Evolutionary conservation across 2,329 filamentous ascomycete genomes (phyloP), one percentile per base, ranked within the genome.

Genomic region (Microsporum ferrugineum): DNA sequence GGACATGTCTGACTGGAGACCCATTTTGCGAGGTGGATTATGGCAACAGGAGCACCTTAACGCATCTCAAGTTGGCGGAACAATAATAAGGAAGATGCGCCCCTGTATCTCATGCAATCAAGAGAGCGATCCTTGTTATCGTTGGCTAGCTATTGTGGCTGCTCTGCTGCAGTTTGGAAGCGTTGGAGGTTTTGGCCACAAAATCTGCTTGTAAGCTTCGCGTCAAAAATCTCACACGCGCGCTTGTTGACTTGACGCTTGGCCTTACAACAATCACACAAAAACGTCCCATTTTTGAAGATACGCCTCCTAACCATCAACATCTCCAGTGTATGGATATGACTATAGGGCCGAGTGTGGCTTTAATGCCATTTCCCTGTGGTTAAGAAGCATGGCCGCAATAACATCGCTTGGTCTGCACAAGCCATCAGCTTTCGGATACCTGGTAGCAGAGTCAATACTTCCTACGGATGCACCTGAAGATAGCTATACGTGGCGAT

Each of bases 331-430:
- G 17, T 33, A 43, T 29, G 55, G 36, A 43, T 43, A 41, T 57
- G 36, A 41, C 4, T 31, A 57, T 57, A 14, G 23, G 29, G 14
- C 10, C 36, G 31, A 23, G 55, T 5, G 55, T 43, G 55, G 55
- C 55, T 57, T 41, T 27, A 23, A 33, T 41, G 55, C 55, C 36
- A 43, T 43, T 57, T 31, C 29, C 36, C 14, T 31, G 39, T n/a
- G 27, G 31, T 57, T 34, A 39, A 36, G 55, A 66, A 75, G 68
- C 69, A 99, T 99, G 95, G 92, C 92, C 68, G 86, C 88, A 71
- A 84, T 96, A 76, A 88, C 85, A 74, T 96, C 92, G 66, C 83
- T 96, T 70, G 94, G 94, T 73, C 81, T 96, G 71, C 92, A 97
- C 78, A 86, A 88, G 77, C 91, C 95, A 63, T 84, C 88, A 63